Evolutionary conservation across 345 rosid species (phyloP), one percentile per base, ranked within the genome.

Genomic region (Syzygium oleosum): DNA sequence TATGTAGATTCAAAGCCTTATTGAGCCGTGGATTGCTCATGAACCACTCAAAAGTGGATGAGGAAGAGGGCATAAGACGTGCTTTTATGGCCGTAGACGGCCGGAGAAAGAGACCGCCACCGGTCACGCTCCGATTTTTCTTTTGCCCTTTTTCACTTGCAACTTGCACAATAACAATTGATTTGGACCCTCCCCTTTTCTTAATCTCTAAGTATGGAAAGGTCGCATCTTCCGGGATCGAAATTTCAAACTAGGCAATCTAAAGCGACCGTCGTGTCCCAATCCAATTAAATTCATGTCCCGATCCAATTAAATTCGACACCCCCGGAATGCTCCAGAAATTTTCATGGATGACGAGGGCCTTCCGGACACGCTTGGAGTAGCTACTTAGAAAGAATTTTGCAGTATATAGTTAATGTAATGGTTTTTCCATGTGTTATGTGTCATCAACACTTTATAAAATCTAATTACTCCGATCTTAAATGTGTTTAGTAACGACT

Each of bases 251-350:
- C 80, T 9, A 0, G 25, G 5, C 49, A 19, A 19, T 73, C 25
- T 34, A 34, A 73, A 34, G 25, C 6, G 80, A 34, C 80, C 25
- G 7, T 0, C 46, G 3, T 2, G 49, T 38, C 49, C 1, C 9
- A 8, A n/a, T 61, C 73, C 73, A n/a, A 61, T 14, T n/a, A 2
- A 61, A n/a, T 61, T 29, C 19, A n/a, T 2, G 49, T 38, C 49
- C 1, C 9, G 4, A n/a, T 61, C 73, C 73, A n/a, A 61, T 14
- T n/a, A 2, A 61, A n/a, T 61, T 29, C 19, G 31, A 61, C 14
- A 8, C 1, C 9, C 3, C 0, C 46, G 0, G 3, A 68, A 34
- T 4, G 1, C 46, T 13, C 10, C 2, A 2, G 25, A 34, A 17
- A 19, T 19, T 19, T 68, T 21, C 12, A 10, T 11, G 23, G 80